A percentile compares a stretch with the other conserved stretches of the same genome.
phyloP scores from a whole-genome alignment of 2,329 filamentous ascomycete species.

The Colletotrichum viniferum region DNA sequence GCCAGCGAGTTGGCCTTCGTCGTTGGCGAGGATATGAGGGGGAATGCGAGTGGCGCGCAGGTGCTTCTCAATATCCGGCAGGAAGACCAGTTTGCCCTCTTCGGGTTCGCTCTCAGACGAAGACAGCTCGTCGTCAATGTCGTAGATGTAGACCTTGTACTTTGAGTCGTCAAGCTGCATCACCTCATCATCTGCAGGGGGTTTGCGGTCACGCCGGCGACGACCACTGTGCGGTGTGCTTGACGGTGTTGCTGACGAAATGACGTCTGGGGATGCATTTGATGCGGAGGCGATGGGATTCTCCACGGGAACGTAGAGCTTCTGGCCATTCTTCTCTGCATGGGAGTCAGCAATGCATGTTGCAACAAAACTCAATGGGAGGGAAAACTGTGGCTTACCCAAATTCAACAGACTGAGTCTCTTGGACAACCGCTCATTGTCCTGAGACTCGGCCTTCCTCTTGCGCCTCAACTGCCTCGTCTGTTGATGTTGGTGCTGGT shows the following conservation, averaged over 20 bases:
- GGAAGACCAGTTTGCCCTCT: slow-evolving; percentile 72
- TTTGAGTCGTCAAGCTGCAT: slow-evolving; percentile 91
- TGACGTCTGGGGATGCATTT: slow-evolving; percentile 16
- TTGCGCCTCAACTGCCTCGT: slow-evolving; percentile 45
- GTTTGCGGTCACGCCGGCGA: slow-evolving; percentile 19
- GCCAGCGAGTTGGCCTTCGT: slow-evolving; percentile 58
- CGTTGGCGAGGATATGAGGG: slow-evolving; percentile 64
- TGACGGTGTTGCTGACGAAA: slow-evolving; percentile 25
- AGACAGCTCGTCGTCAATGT: slow-evolving; percentile 86
- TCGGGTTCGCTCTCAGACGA: slow-evolving; percentile 60
- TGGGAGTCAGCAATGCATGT: slow-evolving; percentile 25
- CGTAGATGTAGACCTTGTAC: slow-evolving; percentile 88
- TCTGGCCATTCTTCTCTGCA: slow-evolving; percentile 65
- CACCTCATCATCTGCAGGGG: slow-evolving; percentile 50
- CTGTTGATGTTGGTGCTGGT: slow-evolving; percentile 24
- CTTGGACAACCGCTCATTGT: slow-evolving; percentile 81
- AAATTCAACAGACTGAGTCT: slow-evolving; percentile 81
- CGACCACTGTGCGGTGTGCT: slow-evolving; percentile 11
- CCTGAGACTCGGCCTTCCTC: slow-evolving; percentile 63
- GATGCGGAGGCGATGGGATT: slow-evolving; percentile 35
- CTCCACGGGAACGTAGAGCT: slow-evolving; percentile 70
- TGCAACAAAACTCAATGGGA: not conserved
- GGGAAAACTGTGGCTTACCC: slow-evolving; percentile 56
- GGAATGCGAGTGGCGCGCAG: slow-evolving; percentile 74
- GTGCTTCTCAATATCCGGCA: slow-evolving; percentile 85